Evolutionary conservation across 148 eudicot species (phyloP), one percentile per base, ranked within the genome.

Genomic region (Oxyria digyna): DNA sequence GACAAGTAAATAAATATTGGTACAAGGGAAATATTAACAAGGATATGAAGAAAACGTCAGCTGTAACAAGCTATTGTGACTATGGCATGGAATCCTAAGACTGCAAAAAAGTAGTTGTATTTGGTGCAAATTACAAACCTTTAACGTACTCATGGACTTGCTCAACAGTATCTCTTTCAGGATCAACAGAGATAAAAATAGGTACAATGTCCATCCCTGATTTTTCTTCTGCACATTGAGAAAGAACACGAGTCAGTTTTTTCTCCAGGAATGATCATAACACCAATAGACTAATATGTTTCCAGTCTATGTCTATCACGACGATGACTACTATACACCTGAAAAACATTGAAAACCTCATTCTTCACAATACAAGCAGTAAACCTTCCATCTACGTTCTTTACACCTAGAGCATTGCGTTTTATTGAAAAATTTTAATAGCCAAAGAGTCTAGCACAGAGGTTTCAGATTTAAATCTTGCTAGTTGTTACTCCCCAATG

Each of bases 141-240:
- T 86, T 79, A 40, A 93, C 88, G 71, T 93, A 93, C 71, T 89
- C 96, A 40, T 77, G 76, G 69, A 93, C 98, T 86, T 93, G 98
- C 82, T 93, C 96, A 74, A 93, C 95, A 23, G 83, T 89, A 75
- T 93, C 98, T 78, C 98, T 86, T 77, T 93, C 98, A 31, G 98
- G 98, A 82, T 93, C 98, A 77, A 93, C 98, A 49, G 98, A 89
- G 72, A 93, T 82, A 74, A 93, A 93, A 55, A 93, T 82, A 6
- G 98, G 96, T 68, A 87, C 83, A 8, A 93, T 85, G 70, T 93
- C 88, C 42, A 89, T 69, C 21, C 91, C 85, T 45, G 95, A 76
- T 38, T 85, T 86, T 37, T 78, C 74, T 78, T 87, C 98, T 93
- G 95, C 85, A 76, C 50, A 70, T 72, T 64, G 29, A 67, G 4